phyloP scores from a whole-genome alignment of 352 stramenopile species.

The Elongisporangium anandrum region DNA sequence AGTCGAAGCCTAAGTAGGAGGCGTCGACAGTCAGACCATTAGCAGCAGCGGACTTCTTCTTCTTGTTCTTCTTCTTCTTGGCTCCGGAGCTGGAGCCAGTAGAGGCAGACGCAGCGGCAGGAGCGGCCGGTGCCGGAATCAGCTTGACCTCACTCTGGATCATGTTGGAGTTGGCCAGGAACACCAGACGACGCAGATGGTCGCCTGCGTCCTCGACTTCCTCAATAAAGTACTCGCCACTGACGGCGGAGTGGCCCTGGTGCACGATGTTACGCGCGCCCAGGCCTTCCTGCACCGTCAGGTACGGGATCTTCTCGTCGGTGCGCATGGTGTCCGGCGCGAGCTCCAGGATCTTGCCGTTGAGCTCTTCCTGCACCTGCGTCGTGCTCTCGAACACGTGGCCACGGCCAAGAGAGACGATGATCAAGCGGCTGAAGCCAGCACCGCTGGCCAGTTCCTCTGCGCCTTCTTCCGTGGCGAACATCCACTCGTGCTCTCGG shows the following conservation, averaged over 20 bases:
- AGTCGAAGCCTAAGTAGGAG: conserved; percentile 67
- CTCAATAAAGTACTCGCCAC: conserved; percentile 69
- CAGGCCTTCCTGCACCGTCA: conserved; percentile 67
- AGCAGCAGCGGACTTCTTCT: conserved; percentile 30
- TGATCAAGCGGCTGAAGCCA: conserved; percentile 69
- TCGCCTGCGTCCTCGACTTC: conserved; percentile 50
- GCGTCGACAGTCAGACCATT: conserved; percentile 37
- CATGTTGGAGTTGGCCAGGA: conserved; percentile 64
- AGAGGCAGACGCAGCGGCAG: conserved; percentile 4
- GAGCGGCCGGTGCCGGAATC: conserved; percentile 6
- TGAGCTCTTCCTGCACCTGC: conserved; percentile 71
- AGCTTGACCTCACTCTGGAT: conserved; percentile 77
- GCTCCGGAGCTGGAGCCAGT: conserved; percentile 10
- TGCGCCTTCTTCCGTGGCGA: conserved; percentile 63
- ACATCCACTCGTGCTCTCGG: conserved; percentile 80
- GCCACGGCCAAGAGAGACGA: conserved; percentile 55
- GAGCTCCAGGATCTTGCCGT: conserved; percentile 58
- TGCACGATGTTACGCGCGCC: conserved; percentile 55
- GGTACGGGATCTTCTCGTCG: conserved; percentile 60
- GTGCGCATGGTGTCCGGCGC: conserved; percentile 35
- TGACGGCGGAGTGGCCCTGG: conserved; percentile 39
- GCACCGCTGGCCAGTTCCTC: conserved; percentile 51
- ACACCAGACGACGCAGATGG: conserved; percentile 59
- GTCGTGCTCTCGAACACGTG: conserved; percentile 62
- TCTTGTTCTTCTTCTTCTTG: conserved; percentile 58